These are phyloP conservation scores for Pichia manshurica DNA, from an alignment of 805 yeast species.

Conservation along the genomic window DNA sequence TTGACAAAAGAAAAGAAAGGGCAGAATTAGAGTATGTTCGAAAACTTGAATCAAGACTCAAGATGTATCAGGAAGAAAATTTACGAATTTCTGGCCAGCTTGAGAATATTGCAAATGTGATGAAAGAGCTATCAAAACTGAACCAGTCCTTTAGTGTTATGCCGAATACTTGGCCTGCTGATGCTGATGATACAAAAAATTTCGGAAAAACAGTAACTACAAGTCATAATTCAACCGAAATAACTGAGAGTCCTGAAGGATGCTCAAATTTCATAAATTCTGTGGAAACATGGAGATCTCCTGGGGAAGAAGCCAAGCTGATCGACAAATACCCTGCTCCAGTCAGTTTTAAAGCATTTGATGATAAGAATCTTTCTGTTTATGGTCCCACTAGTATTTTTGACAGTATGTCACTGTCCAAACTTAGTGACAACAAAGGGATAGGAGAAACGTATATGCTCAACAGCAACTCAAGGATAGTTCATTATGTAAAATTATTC, in stretches of 20 bases:
- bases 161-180: background rate
- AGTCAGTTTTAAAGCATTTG: background rate
- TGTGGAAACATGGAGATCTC: no score
- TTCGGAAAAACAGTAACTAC: no score
- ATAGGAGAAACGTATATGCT: slow-evolving; percentile 20
- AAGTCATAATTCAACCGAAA: no score
- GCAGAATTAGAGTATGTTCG: background rate
- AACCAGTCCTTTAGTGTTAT: background rate
- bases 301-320: slow-evolving; percentile 26
- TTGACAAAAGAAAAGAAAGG: slow-evolving; percentile 18
- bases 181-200: no score
- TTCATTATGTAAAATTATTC: slow-evolving; percentile 27
- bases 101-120: slow-evolving; percentile 4
- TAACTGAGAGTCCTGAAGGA: no score
- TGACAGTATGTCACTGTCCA: slow-evolving; percentile 2
- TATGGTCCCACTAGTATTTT: slow-evolving; percentile 8
- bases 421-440: background rate
- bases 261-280: no score
- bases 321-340: slow-evolving; percentile 18
- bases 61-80: slow-evolving; percentile 10
- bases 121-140: slow-evolving; percentile 1
- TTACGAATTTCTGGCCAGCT: slow-evolving; percentile 1
- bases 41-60: slow-evolving; percentile 10
- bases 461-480: slow-evolving; percentile 27
- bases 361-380: background rate